Evolutionary conservation across 2,329 filamentous ascomycete genomes (phyloP).

Genomic region (Tympanopsis confertula): DNA sequence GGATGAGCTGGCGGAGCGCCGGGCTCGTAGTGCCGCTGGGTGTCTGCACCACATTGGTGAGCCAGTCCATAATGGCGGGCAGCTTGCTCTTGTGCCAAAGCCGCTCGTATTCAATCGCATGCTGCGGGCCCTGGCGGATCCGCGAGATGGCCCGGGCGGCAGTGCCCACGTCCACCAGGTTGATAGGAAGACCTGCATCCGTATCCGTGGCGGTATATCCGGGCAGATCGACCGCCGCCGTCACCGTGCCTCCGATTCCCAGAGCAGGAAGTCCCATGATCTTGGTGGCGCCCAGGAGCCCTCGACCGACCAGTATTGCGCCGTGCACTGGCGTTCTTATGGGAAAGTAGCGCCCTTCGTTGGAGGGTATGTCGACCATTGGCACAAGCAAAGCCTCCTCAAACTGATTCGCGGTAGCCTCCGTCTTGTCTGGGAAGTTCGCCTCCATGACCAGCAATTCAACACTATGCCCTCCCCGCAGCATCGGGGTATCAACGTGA

Average conservation of each 20-base stretch:
- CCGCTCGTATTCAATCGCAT: conserved; percentile 62
- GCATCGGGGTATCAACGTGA: conserved; percentile 46
- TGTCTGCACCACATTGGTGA: conserved; percentile 31
- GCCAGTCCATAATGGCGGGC: conserved; percentile 53
- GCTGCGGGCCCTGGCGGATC: conserved; percentile 58
- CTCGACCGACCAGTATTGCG: conserved; percentile 62
- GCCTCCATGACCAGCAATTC: conserved; percentile 50
- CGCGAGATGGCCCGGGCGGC: conserved; percentile 52
- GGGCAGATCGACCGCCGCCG: conserved; percentile 45
- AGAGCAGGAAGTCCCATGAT: conserved; percentile 29
- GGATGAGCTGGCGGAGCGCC: conserved; percentile 53
- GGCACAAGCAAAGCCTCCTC: conserved; percentile 66
- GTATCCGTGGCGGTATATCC: conserved; percentile 21
- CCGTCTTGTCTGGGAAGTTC: conserved; percentile 34
- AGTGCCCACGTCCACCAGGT: conserved; percentile 49
- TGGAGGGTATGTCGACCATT: conserved; percentile 56
- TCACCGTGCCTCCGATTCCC: conserved; percentile 28
- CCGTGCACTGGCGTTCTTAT: conserved; percentile 77
- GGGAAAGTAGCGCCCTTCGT: conserved; percentile 50
- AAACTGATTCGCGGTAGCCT: conserved; percentile 25
- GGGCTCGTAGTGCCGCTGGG: conserved; percentile 42
- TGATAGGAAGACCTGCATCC: conserved; percentile 28
- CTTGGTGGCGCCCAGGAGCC: conserved; percentile 54
- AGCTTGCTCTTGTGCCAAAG: conserved; percentile 66
- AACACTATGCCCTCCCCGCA: conserved; percentile 44